phyloP scores from a whole-genome alignment of 2,329 filamentous ascomycete species.

The Cladophialophora psammophila region DNA sequence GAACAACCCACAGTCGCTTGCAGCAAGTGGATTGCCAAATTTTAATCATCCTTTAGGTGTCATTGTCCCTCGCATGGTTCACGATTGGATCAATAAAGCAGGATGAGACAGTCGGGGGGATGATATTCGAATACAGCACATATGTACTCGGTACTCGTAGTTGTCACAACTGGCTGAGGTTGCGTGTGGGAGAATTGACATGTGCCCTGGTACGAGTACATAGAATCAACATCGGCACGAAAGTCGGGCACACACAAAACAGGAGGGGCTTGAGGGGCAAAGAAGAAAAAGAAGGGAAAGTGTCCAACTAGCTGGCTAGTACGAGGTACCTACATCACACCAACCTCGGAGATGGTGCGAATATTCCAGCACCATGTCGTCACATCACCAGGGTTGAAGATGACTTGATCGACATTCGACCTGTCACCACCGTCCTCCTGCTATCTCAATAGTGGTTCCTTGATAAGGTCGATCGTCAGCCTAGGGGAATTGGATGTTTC shows the following conservation, averaged over 20 bases:
- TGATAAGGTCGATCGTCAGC: neutral
- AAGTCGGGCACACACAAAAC: too few relatives aligned
- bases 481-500: neutral
- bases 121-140: neutral
- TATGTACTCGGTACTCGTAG: neutral
- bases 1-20: neutral
- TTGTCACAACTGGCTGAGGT: neutral
- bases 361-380: neutral
- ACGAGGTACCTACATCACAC: neutral
- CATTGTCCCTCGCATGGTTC: neutral
- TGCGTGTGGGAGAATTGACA: neutral
- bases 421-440: neutral
- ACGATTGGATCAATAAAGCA: neutral
- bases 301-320: neutral
- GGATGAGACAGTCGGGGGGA: neutral
- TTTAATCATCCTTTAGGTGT: neutral
- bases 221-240: too few relatives aligned
- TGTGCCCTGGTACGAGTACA: neutral
- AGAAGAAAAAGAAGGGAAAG: neutral
- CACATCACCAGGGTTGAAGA: neutral
- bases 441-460: neutral
- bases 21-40: neutral
- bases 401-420: slow-evolving; percentile 1
- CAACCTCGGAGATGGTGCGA: neutral
- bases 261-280: neutral